A percentile compares a stretch with the other conserved stretches of the same genome.
Evolutionary conservation across 1,284 basidiomycete species (phyloP).

Genomic region (Cystobasidium sp.): DNA sequence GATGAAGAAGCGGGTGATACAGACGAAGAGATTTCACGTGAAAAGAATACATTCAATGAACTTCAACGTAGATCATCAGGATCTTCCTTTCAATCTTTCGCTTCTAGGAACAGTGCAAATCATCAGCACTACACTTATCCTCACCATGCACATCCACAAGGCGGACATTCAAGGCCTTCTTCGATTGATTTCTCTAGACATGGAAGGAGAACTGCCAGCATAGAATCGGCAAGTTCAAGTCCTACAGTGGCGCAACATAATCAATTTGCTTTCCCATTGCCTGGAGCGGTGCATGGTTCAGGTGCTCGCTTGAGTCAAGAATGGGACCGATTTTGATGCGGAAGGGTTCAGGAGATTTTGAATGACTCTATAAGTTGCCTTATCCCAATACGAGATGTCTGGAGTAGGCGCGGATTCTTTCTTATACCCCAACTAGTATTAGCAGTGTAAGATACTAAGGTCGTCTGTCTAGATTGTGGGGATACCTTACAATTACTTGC

Average conservation of each 20-base stretch:
- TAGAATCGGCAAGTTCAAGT: slow-evolving; percentile 33
- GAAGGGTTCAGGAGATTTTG: too few relatives aligned
- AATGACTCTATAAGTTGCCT: too few relatives aligned
- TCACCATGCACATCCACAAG: not conserved
- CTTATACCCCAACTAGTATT: too few relatives aligned
- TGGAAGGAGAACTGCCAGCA: slow-evolving; percentile 35
- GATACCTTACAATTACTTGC: too few relatives aligned
- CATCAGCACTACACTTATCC: not conserved
- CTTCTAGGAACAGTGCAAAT: slow-evolving; percentile 1
- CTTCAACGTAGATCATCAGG: slow-evolving; percentile 4
- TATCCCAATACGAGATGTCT: too few relatives aligned
- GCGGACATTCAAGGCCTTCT: slow-evolving; percentile 15
- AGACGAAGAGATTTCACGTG: slow-evolving; percentile 32
- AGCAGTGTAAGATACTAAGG: too few relatives aligned
- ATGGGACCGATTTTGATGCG: slow-evolving; percentile 26
- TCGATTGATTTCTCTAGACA: slow-evolving; percentile 19
- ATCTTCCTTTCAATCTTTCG: slow-evolving; percentile 5
- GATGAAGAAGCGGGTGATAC: slow-evolving; percentile 39
- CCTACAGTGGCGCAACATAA: slow-evolving; percentile 28
- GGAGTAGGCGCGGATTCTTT: too few relatives aligned
- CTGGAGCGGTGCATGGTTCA: not conserved
- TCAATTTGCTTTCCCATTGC: slow-evolving; percentile 4
- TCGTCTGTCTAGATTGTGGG: too few relatives aligned
- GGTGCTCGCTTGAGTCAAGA: not conserved
- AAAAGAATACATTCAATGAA: slow-evolving; percentile 3